Conservation (phyloP, 83 land plant genomes). For the Picea abies region DNA sequence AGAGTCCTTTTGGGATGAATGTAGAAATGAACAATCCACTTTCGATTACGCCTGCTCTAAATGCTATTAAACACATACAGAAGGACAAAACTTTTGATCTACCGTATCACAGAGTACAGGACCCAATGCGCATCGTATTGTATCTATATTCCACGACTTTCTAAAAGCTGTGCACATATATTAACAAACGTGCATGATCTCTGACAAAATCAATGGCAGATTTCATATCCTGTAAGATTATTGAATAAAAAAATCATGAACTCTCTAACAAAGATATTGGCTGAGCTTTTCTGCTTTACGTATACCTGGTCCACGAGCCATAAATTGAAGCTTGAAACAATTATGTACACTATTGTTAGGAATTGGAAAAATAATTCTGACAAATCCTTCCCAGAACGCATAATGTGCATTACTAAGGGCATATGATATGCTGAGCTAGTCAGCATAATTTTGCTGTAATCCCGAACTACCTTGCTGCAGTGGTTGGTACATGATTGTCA, state of each 20-base stretch:
- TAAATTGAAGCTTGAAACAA: constrained; percentile 1
- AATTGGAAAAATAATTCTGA: neutral
- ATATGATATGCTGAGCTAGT: neutral
- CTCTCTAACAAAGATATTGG: neutral
- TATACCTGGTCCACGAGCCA: neutral
- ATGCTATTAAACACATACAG: neutral
- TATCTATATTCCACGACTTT: neutral
- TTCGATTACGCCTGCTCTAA: neutral
- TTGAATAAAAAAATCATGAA: neutral
- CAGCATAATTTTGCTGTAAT: neutral
- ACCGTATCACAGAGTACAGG: neutral
- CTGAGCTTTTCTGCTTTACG: neutral
- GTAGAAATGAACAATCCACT: neutral
- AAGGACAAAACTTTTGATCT: neutral
- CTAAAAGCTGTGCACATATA: neutral
- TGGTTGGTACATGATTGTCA: neutral
- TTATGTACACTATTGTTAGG: constrained; percentile 7
- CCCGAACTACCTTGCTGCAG: neutral
- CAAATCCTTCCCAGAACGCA: neutral
- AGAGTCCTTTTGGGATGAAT: neutral
- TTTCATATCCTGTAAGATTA: neutral
- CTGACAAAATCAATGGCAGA: neutral
- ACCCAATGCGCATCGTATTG: neutral
- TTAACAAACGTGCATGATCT: neutral
- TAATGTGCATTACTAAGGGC: neutral